Percentiles rank a stretch among this genome's conserved stretches.
Conservation (phyloP, 176 grass and related monocot species). For the Carex scoparia region DNA sequence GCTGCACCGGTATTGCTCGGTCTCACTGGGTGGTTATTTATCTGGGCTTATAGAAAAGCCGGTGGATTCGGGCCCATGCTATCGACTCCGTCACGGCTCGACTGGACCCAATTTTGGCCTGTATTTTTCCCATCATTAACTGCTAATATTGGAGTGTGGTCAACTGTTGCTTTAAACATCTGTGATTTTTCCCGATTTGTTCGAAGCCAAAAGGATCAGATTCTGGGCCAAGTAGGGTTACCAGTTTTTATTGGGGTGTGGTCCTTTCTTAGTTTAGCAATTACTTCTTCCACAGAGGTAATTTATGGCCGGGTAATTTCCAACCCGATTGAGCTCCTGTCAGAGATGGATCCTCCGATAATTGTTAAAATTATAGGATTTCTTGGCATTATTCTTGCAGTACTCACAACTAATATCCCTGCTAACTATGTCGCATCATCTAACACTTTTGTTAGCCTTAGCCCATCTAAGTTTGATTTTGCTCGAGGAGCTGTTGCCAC, state of each 20-base stretch:
- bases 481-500: conserved; percentile 14
- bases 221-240: conserved; percentile 34
- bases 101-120: conserved; percentile 26
- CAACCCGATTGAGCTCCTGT: conserved; percentile 34
- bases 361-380: conserved; percentile 11
- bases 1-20: conserved; percentile 28
- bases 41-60: conserved; percentile 34
- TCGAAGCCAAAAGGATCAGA: conserved; percentile 20
- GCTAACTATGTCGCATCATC: conserved; percentile 41
- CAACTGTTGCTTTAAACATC: conserved; percentile 29
- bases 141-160: conserved; percentile 27
- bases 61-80: conserved; percentile 42
- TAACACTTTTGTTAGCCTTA: conserved; percentile 33
- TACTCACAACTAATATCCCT: conserved; percentile 41
- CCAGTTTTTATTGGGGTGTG: conserved; percentile 29
- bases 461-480: conserved; percentile 39
- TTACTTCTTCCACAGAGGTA: conserved; percentile 35
- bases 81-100: conserved; percentile 22
- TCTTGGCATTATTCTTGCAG: conserved; percentile 35
- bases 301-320: conserved; percentile 36
- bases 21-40: conserved; percentile 19
- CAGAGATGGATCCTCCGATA: conserved; percentile 12
- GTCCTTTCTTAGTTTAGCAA: conserved; percentile 32
- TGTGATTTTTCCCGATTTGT: conserved; percentile 41
- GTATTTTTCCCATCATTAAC: conserved; percentile 48